phyloP scores from a whole-genome alignment of 129 eudicot genomes.

The Artemisia argyi region DNA sequence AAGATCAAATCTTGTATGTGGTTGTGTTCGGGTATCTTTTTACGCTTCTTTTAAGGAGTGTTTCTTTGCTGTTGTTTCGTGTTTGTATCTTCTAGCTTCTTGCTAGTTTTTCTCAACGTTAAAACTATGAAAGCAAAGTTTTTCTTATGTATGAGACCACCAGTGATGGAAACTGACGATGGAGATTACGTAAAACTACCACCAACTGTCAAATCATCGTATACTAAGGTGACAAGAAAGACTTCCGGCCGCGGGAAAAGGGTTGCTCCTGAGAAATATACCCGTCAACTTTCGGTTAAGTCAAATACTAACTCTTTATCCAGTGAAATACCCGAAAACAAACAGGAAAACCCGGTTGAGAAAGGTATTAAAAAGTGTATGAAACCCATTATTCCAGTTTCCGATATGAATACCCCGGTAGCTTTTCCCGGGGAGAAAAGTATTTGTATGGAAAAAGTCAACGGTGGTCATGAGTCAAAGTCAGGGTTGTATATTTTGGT shows the following conservation, averaged over 20 bases:
- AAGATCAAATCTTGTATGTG: too few species aligned
- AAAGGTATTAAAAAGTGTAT: not conserved
- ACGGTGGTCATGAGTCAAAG: conserved; percentile 11
- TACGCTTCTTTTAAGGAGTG: too few species aligned
- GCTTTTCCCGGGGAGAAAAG: not conserved
- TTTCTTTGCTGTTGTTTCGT: too few species aligned
- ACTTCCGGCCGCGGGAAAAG: conserved; percentile 27
- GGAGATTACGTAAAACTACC: conserved; percentile 28
- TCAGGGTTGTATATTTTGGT: conserved; percentile 27
- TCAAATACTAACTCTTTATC: conserved; percentile 9
- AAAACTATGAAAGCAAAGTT: conserved; percentile 38
- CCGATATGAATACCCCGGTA: conserved; percentile 1
- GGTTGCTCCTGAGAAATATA: conserved; percentile 22
- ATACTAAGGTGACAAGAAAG: conserved; percentile 16
- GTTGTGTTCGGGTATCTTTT: too few species aligned
- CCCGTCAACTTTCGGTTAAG: conserved; percentile 22
- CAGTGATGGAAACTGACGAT: conserved; percentile 22
- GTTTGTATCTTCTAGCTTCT: too few species aligned
- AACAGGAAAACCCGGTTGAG: conserved; percentile 9
- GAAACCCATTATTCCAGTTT: conserved; percentile 3
- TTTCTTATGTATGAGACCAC: conserved; percentile 42
- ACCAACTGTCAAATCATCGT: conserved; percentile 20
- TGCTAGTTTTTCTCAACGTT: too few species aligned
- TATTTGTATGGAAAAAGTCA: conserved; percentile 16
- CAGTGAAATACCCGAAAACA: conserved; percentile 14